Evolutionary conservation across 2,329 filamentous ascomycete species (phyloP).

Genomic region (Ophiocordyceps camponoti-saundersi): DNA sequence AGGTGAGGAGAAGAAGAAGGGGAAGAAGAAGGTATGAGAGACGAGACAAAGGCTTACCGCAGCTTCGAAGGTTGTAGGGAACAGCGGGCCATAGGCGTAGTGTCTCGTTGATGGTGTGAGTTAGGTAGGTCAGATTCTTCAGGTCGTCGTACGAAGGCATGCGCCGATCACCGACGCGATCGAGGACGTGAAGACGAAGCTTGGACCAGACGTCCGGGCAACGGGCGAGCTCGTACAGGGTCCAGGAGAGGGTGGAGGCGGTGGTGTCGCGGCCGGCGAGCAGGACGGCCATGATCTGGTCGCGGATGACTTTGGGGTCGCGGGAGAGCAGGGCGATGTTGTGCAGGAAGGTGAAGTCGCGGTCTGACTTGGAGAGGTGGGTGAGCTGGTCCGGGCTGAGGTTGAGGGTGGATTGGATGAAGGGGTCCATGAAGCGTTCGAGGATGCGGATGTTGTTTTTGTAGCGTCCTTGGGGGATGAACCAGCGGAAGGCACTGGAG

Average conservation of each 20-base stretch:
- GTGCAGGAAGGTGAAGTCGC: constrained; percentile 72
- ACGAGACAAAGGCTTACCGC: not conserved
- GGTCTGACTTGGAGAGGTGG: constrained; percentile 50
- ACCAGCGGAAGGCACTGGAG: constrained; percentile 41
- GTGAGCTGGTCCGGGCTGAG: constrained; percentile 54
- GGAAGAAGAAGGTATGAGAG: not conserved
- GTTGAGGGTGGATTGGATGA: constrained; percentile 56
- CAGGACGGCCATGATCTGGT: constrained; percentile 70
- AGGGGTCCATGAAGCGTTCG: constrained; percentile 60
- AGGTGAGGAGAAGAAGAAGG: not conserved
- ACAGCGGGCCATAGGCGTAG: constrained; percentile 64
- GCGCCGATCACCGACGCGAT: constrained; percentile 43
- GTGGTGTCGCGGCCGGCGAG: constrained; percentile 82
- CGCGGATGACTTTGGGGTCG: constrained; percentile 54
- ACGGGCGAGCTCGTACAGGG: constrained; percentile 63
- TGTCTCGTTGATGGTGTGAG: constrained; percentile 58
- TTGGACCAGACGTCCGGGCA: constrained; percentile 52
- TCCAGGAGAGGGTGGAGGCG: constrained; percentile 64
- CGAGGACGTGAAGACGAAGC: constrained; percentile 55
- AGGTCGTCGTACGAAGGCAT: constrained; percentile 61
- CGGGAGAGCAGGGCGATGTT: constrained; percentile 69
- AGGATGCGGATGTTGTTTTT: constrained; percentile 47
- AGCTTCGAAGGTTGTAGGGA: constrained; percentile 54
- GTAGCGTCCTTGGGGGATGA: constrained; percentile 52
- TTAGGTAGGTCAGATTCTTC: constrained; percentile 74